phyloP scores from a whole-genome alignment of 768 basidiomycete species.

The Russula abietina region DNA sequence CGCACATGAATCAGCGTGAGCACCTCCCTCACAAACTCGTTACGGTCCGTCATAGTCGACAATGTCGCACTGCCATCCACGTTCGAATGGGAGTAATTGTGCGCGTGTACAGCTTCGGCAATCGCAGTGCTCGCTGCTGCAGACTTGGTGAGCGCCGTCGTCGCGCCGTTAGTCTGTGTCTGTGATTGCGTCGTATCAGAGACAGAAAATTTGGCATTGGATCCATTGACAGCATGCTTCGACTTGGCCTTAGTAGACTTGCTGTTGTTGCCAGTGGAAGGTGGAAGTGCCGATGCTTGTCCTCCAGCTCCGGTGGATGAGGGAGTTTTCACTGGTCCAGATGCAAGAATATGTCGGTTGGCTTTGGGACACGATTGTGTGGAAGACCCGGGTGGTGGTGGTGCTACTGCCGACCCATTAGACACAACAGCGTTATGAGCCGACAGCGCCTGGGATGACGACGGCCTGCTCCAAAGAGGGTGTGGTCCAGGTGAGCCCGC shows the following conservation, averaged over 20 bases:
- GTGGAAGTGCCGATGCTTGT: not conserved
- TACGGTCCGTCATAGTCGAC: slow-evolving; percentile 23
- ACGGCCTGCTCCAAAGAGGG: not conserved
- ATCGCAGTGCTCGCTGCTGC: slow-evolving; percentile 16
- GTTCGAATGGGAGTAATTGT: slow-evolving; percentile 9
- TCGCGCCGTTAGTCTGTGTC: not conserved
- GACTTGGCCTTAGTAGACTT: slow-evolving; percentile 12
- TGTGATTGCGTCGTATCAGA: not conserved
- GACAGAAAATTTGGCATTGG: not conserved
- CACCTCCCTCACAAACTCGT: slow-evolving; percentile 59
- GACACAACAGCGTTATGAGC: not conserved
- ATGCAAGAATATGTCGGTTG: not conserved
- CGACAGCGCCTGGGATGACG: not conserved
- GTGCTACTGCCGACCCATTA: not conserved
- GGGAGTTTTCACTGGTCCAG: not conserved
- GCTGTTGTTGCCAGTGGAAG: not conserved
- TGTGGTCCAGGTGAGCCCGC: not conserved
- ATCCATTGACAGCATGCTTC: slow-evolving; percentile 10
- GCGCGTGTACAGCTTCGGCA: slow-evolving; percentile 16
- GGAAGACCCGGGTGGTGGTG: not conserved
- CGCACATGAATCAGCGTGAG: slow-evolving; percentile 49
- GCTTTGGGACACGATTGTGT: not conserved
- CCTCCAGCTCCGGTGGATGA: not conserved
- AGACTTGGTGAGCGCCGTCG: slow-evolving; percentile 8
- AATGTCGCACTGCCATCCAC: slow-evolving; percentile 12